Conservation (phyloP, 2,329 filamentous ascomycete genomes). For the Penicillium sp. region DNA sequence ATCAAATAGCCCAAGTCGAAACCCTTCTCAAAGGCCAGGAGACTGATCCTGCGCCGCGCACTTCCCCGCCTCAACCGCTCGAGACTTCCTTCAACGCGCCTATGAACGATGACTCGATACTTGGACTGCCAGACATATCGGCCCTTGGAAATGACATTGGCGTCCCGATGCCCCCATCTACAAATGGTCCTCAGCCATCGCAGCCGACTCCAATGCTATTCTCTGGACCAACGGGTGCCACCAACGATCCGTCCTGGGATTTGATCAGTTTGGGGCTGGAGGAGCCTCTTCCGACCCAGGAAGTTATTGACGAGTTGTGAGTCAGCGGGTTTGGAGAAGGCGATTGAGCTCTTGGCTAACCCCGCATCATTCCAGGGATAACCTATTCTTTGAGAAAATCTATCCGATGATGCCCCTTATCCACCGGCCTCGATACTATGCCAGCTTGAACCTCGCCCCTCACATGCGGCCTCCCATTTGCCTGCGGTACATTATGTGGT, state of each 20-base stretch:
- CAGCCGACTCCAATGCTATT: conserved; percentile 29
- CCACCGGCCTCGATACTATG: conserved; percentile 82
- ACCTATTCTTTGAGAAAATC: conserved; percentile 88
- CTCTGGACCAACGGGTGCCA: conserved; percentile 29
- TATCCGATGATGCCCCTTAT: conserved; percentile 87
- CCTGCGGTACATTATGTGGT: conserved; percentile 94
- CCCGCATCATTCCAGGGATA: conserved; percentile 59
- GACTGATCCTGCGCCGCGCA: conserved; percentile 40
- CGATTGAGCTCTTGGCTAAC: conserved; percentile 18
- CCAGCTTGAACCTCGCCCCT: conserved; percentile 87
- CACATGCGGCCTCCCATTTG: conserved; percentile 83
- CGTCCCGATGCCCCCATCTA: conserved; percentile 31
- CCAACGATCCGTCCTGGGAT: conserved; percentile 73
- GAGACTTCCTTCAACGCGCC: conserved; percentile 33
- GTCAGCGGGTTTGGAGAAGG: conserved; percentile 17
- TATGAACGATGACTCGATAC: conserved; percentile 37
- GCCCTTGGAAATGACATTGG: conserved; percentile 28
- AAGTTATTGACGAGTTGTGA: conserved; percentile 84
- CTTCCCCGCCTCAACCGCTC: conserved; percentile 31
- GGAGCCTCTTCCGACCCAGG: conserved; percentile 75
- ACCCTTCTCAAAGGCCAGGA: conserved; percentile 84
- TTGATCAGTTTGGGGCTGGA: conserved; percentile 80
- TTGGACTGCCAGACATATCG: conserved; percentile 31
- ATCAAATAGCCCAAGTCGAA: conserved; percentile 79
- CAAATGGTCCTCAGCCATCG: conserved; percentile 26